A percentile compares a stretch with the other conserved stretches of the same genome.
Evolutionary conservation across 228 moss, liverwort and hornwort species (phyloP).

Genomic region (Sphagnum magellanicum): DNA sequence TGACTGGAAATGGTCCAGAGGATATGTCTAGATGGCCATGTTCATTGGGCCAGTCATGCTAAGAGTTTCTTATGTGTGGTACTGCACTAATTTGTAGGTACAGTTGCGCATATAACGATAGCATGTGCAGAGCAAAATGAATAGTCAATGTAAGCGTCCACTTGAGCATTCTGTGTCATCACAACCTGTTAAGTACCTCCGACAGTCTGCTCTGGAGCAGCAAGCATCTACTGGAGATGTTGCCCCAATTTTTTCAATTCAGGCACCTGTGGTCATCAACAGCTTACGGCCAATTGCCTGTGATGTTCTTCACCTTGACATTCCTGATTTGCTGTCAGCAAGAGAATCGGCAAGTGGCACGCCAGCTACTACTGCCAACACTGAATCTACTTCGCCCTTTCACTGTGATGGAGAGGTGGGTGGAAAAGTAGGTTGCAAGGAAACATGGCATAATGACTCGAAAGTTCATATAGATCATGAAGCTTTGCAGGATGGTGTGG

Average conservation of each 20-base stretch:
- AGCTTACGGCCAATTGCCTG: slow-evolving; percentile 3
- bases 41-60: too few relatives aligned
- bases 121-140: slow-evolving; percentile 21
- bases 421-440: neutral
- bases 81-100: too few relatives aligned
- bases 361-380: neutral
- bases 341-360: neutral
- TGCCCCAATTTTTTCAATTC: slow-evolving; percentile 12
- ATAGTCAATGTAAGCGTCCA: slow-evolving; percentile 36
- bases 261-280: slow-evolving; percentile 12
- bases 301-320: neutral
- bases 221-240: slow-evolving; percentile 12
- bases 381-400: too few relatives aligned
- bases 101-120: too few relatives aligned
- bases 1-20: too few relatives aligned
- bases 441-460: neutral
- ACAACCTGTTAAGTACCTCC: slow-evolving; percentile 38
- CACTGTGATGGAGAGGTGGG: neutral
- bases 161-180: slow-evolving; percentile 25
- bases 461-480: neutral
- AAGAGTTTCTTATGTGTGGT: too few relatives aligned
- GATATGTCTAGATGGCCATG: too few relatives aligned
- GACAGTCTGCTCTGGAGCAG: slow-evolving; percentile 21
- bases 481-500: neutral
- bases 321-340: slow-evolving; percentile 3